Evolutionary conservation across 2,329 filamentous ascomycete genomes (phyloP), one percentile per base, ranked within the genome.

Genomic region (Juglanconis sp.): DNA sequence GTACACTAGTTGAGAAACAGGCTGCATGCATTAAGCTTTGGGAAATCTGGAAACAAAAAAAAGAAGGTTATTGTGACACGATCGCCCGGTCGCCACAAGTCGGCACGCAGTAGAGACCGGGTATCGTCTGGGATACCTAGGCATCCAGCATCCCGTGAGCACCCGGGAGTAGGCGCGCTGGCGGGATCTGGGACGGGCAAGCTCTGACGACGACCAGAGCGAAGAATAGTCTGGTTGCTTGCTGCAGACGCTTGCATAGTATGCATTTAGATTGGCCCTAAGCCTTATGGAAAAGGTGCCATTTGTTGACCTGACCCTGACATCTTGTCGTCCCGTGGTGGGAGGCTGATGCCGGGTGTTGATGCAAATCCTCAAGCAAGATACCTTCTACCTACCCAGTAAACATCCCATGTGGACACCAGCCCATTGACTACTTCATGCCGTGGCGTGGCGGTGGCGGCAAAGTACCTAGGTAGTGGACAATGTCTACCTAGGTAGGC

Each of bases 1-100:
- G 15, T 24, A 24, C 17, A 24, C 34, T 49, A 24, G 47, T 9
- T 32, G 47, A 48, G 40, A 47, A 54, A 49, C 57, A 34, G 44
- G 35, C 59, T 51, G 54, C 30, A 13, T 47, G 38, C 34, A 38
- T 56, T 53, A 56, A 61, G 59, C 56, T 52, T 61, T 50, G 54
- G 42, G 44, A 53, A 56, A 57, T 31, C 32, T 34, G 53, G 31
- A 51, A 48, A 42, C 68, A 68, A 68, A 71, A 71, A 71, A 68
- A 70, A 70, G 69, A 71, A 68, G 67, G 67, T 67, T 68, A 70
- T 70, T 69, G 64, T 68, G 65, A 62, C 61, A 61, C 59, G 71
- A 69, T 69, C 69, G 64, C 17, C 17, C 17, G 17, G 17, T 24
- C 17, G 17, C 61, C 65, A 55, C 46, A 50, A 49, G 17, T 50